Conservation (phyloP, 169 alveolate species). For the Theileria parva region DNA sequence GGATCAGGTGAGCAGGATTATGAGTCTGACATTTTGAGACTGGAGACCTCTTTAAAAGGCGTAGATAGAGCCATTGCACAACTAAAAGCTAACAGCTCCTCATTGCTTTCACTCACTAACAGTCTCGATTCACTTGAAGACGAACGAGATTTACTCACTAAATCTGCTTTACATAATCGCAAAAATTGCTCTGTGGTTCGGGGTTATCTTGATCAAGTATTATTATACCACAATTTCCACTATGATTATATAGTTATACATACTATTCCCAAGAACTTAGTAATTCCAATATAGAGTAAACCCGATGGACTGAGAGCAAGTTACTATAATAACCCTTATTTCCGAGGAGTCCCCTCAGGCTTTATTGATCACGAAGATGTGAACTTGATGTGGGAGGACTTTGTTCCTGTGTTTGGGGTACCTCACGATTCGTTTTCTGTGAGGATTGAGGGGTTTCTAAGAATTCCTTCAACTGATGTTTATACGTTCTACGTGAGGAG, state of each 20-base stretch:
- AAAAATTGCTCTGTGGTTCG: constrained; percentile 58
- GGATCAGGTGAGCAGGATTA: constrained; percentile 36
- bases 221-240: background rate
- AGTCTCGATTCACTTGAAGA: constrained; percentile 35
- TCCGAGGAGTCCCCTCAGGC: constrained; percentile 79
- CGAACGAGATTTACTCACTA: constrained; percentile 32
- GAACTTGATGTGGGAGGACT: constrained; percentile 70
- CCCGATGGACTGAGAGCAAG: constrained; percentile 84
- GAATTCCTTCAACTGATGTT: constrained; percentile 79
- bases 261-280: too few species aligned
- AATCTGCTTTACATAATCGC: constrained; percentile 39
- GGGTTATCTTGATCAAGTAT: constrained; percentile 56
- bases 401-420: constrained; percentile 79
- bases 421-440: constrained; percentile 84
- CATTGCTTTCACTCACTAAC: constrained; percentile 23
- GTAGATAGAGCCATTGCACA: constrained; percentile 59
- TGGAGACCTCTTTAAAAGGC: constrained; percentile 35
- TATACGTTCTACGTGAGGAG: constrained; percentile 78
- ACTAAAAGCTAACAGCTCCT: constrained; percentile 40
- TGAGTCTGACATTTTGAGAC: constrained; percentile 30
- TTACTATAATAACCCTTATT: constrained; percentile 73
- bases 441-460: constrained; percentile 85
- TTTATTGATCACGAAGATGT: constrained; percentile 70
- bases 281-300: background rate
- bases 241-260: background rate